Percentiles rank a stretch among this genome's conserved stretches.
Evolutionary conservation across 495 filamentous ascomycete species (phyloP).

Genomic region (Jackrogersella multiformis): DNA sequence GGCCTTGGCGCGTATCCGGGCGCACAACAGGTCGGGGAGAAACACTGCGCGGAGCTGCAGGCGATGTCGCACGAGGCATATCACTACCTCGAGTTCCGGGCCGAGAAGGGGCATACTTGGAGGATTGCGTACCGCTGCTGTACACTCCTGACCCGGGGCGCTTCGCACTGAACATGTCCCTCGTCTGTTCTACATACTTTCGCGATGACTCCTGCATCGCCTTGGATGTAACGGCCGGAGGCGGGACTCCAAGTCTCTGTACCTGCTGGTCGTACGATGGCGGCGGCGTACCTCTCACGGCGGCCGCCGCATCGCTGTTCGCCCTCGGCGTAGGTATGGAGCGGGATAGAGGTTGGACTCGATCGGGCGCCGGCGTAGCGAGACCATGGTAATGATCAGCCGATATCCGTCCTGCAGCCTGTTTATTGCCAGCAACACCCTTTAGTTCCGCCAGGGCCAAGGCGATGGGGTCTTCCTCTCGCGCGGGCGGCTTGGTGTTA

Average conservation of each 20-base stretch:
- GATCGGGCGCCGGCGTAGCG: constrained; percentile 76
- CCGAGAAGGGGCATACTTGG: constrained; percentile 47
- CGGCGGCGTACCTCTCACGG: constrained; percentile 75
- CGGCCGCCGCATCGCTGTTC: constrained; percentile 58
- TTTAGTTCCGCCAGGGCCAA: constrained; percentile 92
- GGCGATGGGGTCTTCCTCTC: constrained; percentile 82
- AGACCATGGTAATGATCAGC: constrained; percentile 95
- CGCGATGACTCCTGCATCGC: constrained; percentile 94
- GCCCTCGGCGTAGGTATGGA: constrained; percentile 59
- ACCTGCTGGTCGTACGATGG: constrained; percentile 84
- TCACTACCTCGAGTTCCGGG: constrained; percentile 59
- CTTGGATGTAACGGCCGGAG: constrained; percentile 88
- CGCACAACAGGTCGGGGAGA: constrained; percentile 61
- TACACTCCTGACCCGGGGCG: constrained; percentile 54
- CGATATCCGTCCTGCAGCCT: constrained; percentile 79
- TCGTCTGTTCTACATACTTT: constrained; percentile 83
- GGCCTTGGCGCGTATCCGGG: constrained; percentile 49
- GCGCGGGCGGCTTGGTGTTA: constrained; percentile 48
- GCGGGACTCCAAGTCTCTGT: constrained; percentile 84
- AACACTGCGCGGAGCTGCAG: constrained; percentile 58
- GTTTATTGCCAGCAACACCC: constrained; percentile 73
- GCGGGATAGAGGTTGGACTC: constrained; percentile 46
- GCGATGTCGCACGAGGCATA: constrained; percentile 60
- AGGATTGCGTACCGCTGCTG: constrained; percentile 27
- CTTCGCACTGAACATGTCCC: constrained; percentile 74